Conservation (phyloP, 1,284 basidiomycete species). For the Sporisorium reilianum region DNA sequence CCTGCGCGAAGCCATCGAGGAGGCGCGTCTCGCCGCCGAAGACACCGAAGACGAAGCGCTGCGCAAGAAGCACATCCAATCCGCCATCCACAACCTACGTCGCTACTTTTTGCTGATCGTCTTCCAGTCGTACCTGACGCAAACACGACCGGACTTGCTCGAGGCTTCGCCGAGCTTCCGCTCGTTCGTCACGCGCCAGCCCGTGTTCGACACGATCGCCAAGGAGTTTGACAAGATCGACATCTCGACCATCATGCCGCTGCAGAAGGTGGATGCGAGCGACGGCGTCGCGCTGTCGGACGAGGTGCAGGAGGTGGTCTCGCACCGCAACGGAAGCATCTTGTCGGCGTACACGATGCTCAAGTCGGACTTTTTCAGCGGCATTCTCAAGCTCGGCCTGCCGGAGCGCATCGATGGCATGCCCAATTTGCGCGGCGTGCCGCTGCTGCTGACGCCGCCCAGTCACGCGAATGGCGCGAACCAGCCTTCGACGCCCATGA, state of each 20-base stretch:
- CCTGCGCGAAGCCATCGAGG: slow-evolving; percentile 87
- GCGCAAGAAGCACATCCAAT: slow-evolving; percentile 74
- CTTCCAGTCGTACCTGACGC: slow-evolving; percentile 93
- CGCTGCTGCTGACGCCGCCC: slow-evolving; percentile 50
- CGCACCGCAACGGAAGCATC: slow-evolving; percentile 85
- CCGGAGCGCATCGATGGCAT: slow-evolving; percentile 66
- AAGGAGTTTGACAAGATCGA: slow-evolving; percentile 87
- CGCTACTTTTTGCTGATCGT: slow-evolving; percentile 89
- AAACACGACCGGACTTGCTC: slow-evolving; percentile 78
- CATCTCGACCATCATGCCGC: slow-evolving; percentile 83
- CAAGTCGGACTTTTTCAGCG: slow-evolving; percentile 92
- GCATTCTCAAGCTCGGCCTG: slow-evolving; percentile 62
- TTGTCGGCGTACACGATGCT: slow-evolving; percentile 92
- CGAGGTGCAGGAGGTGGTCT: slow-evolving; percentile 73
- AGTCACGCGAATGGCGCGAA: slow-evolving; percentile 13
- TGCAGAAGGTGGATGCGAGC: slow-evolving; percentile 74
- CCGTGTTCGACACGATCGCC: slow-evolving; percentile 94
- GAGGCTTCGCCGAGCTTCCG: slow-evolving; percentile 60
- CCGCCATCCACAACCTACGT: slow-evolving; percentile 56
- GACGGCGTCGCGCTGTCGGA: slow-evolving; percentile 79
- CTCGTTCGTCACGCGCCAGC: slow-evolving; percentile 59
- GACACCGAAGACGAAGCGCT: slow-evolving; percentile 81
- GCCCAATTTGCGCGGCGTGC: slow-evolving; percentile 65
- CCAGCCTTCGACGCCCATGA: slow-evolving; percentile 33
- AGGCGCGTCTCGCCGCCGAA: slow-evolving; percentile 79